These are phyloP conservation scores for Coleophoma crateriformis DNA, from an alignment of 2,329 filamentous ascomycete species.

Conservation along the genomic window DNA sequence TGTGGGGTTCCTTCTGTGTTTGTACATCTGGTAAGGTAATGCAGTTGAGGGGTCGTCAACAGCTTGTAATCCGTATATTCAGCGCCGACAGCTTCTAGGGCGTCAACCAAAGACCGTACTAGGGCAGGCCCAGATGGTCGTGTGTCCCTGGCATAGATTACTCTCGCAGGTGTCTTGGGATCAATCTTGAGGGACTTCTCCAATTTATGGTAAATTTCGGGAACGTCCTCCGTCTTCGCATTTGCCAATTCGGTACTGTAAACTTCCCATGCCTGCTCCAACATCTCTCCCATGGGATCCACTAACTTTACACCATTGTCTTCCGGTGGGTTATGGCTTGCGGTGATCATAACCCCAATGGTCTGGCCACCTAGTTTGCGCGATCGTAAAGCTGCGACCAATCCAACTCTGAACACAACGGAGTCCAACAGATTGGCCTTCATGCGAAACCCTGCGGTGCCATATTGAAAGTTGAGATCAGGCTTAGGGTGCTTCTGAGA, in stretches of 20 bases:
- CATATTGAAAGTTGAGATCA: slow-evolving; percentile 56
- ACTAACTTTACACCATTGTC: slow-evolving; percentile 96
- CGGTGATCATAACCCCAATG: slow-evolving; percentile 95
- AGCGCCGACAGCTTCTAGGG: slow-evolving; percentile 69
- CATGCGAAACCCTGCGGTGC: slow-evolving; percentile 65
- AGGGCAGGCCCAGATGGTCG: slow-evolving; percentile 85
- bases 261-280: slow-evolving; percentile 90
- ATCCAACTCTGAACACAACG: slow-evolving; percentile 86
- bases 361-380: slow-evolving; percentile 85
- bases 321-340: slow-evolving; percentile 83
- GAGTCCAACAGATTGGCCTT: slow-evolving; percentile 78
- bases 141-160: slow-evolving; percentile 89
- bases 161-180: slow-evolving; percentile 62
- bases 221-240: slow-evolving; percentile 68
- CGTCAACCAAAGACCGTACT: slow-evolving; percentile 71
- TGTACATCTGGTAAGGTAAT: slow-evolving; percentile 90
- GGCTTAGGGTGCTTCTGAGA: slow-evolving; percentile 57
- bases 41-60: slow-evolving; percentile 93
- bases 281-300: slow-evolving; percentile 96
- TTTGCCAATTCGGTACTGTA: slow-evolving; percentile 90
- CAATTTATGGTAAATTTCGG: slow-evolving; percentile 70
- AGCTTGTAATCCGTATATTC: slow-evolving; percentile 82
- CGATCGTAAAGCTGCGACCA: slow-evolving; percentile 83
- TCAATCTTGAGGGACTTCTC: slow-evolving; percentile 73
- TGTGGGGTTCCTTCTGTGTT: slow-evolving; percentile 87